Evolutionary conservation across 225 moss, liverwort and hornwort species (phyloP).

Genomic region (Ulota crispa): DNA sequence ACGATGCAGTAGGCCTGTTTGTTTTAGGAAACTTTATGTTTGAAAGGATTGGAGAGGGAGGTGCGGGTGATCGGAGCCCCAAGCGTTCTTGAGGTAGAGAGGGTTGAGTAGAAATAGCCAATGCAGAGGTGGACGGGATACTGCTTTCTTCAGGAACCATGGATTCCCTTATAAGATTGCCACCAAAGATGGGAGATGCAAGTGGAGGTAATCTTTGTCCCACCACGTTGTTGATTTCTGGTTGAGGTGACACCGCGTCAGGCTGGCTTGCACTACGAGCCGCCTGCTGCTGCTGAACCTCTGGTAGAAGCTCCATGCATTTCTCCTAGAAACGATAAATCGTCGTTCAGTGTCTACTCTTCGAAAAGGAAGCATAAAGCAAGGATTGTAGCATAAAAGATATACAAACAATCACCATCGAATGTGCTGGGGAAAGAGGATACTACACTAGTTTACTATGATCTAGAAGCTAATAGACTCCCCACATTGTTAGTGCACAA

Average conservation of each 20-base stretch:
- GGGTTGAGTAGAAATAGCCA: slow-evolving; percentile 47
- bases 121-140: slow-evolving; percentile 54
- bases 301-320: slow-evolving; percentile 74
- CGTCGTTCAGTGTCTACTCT: slow-evolving; percentile 4
- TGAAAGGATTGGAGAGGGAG: slow-evolving; percentile 36
- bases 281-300: slow-evolving; percentile 61
- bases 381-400: not conserved
- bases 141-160: slow-evolving; percentile 41
- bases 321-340: slow-evolving; percentile 49
- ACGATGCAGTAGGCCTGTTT: slow-evolving; percentile 11
- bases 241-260: slow-evolving; percentile 33
- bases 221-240: slow-evolving; percentile 37
- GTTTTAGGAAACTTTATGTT: slow-evolving; percentile 14
- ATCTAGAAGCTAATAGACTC: not conserved
- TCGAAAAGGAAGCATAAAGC: not conserved
- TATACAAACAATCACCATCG: not conserved
- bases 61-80: slow-evolving; percentile 26
- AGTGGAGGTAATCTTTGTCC: slow-evolving; percentile 36
- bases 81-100: slow-evolving; percentile 40
- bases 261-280: slow-evolving; percentile 40
- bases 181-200: slow-evolving; percentile 43
- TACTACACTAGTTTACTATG: not conserved
- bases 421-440: not conserved
- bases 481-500: not conserved
- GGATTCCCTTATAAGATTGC: slow-evolving; percentile 22